phyloP scores from a whole-genome alignment of 495 filamentous ascomycete species.

The Pyronema domesticum region DNA sequence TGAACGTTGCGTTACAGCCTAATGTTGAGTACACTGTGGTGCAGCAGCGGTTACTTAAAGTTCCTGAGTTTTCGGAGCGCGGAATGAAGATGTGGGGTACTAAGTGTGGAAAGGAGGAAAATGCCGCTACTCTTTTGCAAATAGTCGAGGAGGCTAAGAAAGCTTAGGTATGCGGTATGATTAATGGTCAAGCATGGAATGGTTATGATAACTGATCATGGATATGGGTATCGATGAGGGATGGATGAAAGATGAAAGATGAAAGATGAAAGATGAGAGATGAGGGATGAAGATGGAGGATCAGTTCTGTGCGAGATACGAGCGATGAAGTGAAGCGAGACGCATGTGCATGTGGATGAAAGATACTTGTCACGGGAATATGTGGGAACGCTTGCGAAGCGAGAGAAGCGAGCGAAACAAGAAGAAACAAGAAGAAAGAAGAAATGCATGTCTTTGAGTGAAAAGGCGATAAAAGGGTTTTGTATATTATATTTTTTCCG shows the following conservation, averaged over 20 bases:
- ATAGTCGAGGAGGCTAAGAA: slow-evolving; percentile 1
- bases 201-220: too few relatives aligned
- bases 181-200: not conserved
- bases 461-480: slow-evolving; percentile 2
- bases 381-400: too few relatives aligned
- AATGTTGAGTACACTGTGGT: slow-evolving; percentile 9
- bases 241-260: too few relatives aligned
- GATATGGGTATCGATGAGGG: too few relatives aligned
- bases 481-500: slow-evolving; percentile 2
- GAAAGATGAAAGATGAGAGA: slow-evolving; percentile 1
- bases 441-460: not conserved
- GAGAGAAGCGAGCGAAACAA: too few relatives aligned
- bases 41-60: slow-evolving; percentile 3
- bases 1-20: slow-evolving; percentile 16
- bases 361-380: too few relatives aligned
- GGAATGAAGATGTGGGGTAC: slow-evolving; percentile 10
- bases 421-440: slow-evolving; percentile 1
- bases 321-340: too few relatives aligned
- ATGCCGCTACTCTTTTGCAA: slow-evolving; percentile 3
- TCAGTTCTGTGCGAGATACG: too few relatives aligned
- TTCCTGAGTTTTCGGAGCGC: slow-evolving; percentile 12
- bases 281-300: too few relatives aligned
- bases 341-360: too few relatives aligned
- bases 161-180: slow-evolving; percentile 3
- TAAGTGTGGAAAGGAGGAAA: slow-evolving; percentile 13